A percentile compares a stretch with the other conserved stretches of the same genome.
phyloP scores from a whole-genome alignment of 768 basidiomycete genomes.

The Leccinellum luteum region DNA sequence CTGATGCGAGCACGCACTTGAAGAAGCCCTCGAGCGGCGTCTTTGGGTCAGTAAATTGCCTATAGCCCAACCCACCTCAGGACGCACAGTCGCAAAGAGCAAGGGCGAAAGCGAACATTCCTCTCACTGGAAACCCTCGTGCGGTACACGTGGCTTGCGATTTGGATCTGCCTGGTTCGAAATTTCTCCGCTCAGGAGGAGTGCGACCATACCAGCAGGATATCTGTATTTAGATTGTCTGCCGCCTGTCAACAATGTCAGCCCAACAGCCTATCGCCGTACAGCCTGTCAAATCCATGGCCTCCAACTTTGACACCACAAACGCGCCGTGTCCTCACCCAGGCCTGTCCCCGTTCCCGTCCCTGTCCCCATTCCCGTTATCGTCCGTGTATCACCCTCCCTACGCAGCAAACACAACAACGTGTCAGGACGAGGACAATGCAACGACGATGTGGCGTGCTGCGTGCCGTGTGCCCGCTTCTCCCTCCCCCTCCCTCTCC shows the following conservation, averaged over 20 bases:
- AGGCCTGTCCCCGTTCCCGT: no score
- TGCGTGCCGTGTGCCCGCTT: no score
- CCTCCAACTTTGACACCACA: no score
- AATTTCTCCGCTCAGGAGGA: conserved; percentile 35
- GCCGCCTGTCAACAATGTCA: conserved; percentile 7
- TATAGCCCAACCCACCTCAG: conserved; percentile 30
- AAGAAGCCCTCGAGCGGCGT: conserved; percentile 85
- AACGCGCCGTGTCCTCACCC: no score
- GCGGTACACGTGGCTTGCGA: not conserved
- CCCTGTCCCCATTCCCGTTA: no score
- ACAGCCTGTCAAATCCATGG: conserved; percentile 54
- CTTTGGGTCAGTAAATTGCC: conserved; percentile 84
- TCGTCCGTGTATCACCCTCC: no score
- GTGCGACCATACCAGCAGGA: conserved; percentile 42
- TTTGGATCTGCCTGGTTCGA: conserved; percentile 11
- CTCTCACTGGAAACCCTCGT: not conserved
- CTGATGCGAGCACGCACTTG: conserved; percentile 83
- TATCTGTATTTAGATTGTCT: conserved; percentile 24
- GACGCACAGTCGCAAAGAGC: conserved; percentile 45
- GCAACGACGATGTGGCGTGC: no score
- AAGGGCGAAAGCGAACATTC: conserved; percentile 50
- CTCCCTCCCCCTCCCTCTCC: no score
- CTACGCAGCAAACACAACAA: no score
- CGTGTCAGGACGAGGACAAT: no score
- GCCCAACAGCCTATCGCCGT: conserved; percentile 29